These are phyloP conservation scores for Aspergillus ellipticus DNA, from an alignment of 495 filamentous ascomycete species.

Conservation along the genomic window DNA sequence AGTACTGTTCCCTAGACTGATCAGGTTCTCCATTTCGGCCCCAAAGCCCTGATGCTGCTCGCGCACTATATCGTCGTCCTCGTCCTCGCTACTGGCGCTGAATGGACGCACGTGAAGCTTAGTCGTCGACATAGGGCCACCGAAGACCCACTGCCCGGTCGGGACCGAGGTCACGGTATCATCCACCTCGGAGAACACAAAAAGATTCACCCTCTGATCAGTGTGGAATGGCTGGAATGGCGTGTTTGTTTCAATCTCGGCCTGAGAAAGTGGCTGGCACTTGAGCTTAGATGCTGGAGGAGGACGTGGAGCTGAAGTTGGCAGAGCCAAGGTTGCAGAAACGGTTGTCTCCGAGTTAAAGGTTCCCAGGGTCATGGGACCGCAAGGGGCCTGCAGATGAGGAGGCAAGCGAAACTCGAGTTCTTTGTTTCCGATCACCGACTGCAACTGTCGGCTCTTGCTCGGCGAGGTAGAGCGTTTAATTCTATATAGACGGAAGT, in stretches of 20 bases:
- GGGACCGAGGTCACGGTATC: conserved; percentile 21
- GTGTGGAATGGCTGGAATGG: conserved; percentile 91
- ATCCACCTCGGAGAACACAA: conserved; percentile 46
- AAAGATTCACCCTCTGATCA: conserved; percentile 70
- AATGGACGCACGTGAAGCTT: conserved; percentile 58
- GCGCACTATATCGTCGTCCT: conserved; percentile 44
- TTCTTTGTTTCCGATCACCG: conserved; percentile 54
- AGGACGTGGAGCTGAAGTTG: conserved; percentile 31
- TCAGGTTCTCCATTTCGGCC: conserved; percentile 50
- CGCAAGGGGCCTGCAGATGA: conserved; percentile 31
- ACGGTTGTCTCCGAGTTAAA: conserved; percentile 28
- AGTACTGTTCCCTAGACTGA: conserved; percentile 53
- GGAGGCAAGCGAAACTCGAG: conserved; percentile 62
- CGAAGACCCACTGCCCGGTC: conserved; percentile 64
- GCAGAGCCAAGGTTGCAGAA: conserved; percentile 32
- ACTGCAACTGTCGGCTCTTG: conserved; percentile 47
- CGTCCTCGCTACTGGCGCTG: conserved; percentile 50
- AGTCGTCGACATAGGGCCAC: conserved; percentile 54
- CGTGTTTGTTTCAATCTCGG: conserved; percentile 89
- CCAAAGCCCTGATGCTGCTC: conserved; percentile 34
- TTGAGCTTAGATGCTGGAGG: conserved; percentile 27
- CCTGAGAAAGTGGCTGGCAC: conserved; percentile 64
- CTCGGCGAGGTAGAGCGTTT: conserved; percentile 42
- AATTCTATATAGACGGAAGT: conserved; percentile 63
- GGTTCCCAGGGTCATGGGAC: conserved; percentile 30